Evolutionary conservation across 148 eudicot genomes (phyloP), one percentile per base, ranked within the genome.

Genomic region (Cornus florida): DNA sequence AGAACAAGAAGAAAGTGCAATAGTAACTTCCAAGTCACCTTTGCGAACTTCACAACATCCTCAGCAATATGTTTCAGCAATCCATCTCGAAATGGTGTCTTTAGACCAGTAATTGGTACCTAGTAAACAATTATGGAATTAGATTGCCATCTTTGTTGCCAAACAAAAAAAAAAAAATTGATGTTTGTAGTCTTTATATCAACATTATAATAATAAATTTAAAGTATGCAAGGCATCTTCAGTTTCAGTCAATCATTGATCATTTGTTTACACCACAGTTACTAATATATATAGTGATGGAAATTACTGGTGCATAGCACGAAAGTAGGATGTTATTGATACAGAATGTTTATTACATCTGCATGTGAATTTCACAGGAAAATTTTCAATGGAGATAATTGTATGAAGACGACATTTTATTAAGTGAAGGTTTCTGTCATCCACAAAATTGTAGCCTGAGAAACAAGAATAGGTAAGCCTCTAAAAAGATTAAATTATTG

Each of bases 31-130:
- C 60, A 80, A 80, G 79, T 88, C 78, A 92, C 99, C 97, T 89
- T 94, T 28, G 99, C 98, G 70, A 89, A 89, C 79, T 85, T 87
- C 59, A 97, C 76, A 71, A 97, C 97, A 56, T 90, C 97, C 85
- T 94, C 93, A 5, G 98, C 98, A 66, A 97, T 82, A 85, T 94
- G 97, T 86, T 80, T 89, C 82, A 97, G 80, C 80, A 92, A 87
- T 75, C 99, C 98, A 86, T 92, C 99, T 31, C 99, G 95, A 84
- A 97, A 97, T 43, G 99, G 99, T 16, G 99, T 97, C 87, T 90
- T 90, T 73, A 97, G 85, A 68, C 99, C 99, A 87, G 76, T 89
- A 81, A 79, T 88, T 57, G 99, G 97, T 75, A 92, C 99, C 99
- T 95, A 85, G 22, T 46, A 75, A 43, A 85, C n/a, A 78, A 50